phyloP scores from a whole-genome alignment of 2,329 filamentous ascomycete species.

The Colletotrichum magnum region DNA sequence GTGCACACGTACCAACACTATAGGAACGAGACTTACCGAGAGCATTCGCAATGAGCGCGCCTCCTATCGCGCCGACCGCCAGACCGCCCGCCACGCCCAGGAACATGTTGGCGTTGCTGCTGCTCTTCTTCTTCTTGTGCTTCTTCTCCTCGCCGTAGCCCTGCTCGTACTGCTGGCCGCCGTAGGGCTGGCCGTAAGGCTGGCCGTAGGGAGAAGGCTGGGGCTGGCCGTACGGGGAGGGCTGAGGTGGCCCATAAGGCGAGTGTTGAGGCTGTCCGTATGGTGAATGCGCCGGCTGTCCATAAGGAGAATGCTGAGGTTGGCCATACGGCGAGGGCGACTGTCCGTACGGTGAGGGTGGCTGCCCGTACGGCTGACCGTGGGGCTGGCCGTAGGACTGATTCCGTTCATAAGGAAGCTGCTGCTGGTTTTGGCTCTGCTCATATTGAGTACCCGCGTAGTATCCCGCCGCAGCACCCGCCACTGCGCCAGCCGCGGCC shows the following conservation, averaged over 20 bases:
- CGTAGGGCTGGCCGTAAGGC: not conserved
- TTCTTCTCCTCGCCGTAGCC: slow-evolving; percentile 31
- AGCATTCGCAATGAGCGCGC: slow-evolving; percentile 69
- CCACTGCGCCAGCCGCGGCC: slow-evolving; percentile 32
- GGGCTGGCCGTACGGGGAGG: slow-evolving; percentile 8
- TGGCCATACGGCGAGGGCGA: not conserved
- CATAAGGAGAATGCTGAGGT: slow-evolving; percentile 2
- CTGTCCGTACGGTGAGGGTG: too few species aligned
- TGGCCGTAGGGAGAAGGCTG: slow-evolving; percentile 13
- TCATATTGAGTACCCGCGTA: slow-evolving; percentile 28
- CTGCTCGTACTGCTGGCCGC: slow-evolving; percentile 25
- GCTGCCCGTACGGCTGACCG: not conserved
- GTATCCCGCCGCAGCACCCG: slow-evolving; percentile 32
- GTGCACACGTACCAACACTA: not conserved
- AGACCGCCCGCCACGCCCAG: slow-evolving; percentile 71
- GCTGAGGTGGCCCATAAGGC: slow-evolving; percentile 8
- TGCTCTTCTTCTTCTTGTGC: slow-evolving; percentile 55
- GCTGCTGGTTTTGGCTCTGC: slow-evolving; percentile 21
- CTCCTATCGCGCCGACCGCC: slow-evolving; percentile 69
- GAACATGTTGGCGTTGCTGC: slow-evolving; percentile 65
- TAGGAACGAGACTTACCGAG: slow-evolving; percentile 58
- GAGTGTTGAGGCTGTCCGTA: slow-evolving; percentile 17
- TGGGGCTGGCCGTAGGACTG: not conserved
- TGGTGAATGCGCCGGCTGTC: not conserved
- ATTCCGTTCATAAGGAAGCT: slow-evolving; percentile 6